Evolutionary conservation across 2,329 filamentous ascomycete genomes (phyloP).

Genomic region (Trichophyton verrucosum): DNA sequence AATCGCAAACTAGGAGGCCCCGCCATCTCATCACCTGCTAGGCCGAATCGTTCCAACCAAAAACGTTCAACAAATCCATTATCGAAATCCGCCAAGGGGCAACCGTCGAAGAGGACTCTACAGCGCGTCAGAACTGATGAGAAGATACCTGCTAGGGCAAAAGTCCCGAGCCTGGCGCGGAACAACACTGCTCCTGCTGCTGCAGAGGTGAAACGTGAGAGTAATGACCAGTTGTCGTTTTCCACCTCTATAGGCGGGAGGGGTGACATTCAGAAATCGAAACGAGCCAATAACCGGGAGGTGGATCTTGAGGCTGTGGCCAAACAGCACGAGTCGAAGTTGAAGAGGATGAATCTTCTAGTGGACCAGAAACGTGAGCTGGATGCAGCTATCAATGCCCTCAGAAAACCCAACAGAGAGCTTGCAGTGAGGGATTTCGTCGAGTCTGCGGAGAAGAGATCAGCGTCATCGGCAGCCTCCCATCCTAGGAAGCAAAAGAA

Average conservation of each 20-base stretch:
- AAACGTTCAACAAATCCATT: conserved; percentile 18
- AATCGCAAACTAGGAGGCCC: conserved; percentile 38
- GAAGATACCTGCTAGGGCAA: conserved; percentile 20
- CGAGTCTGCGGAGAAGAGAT: conserved; percentile 28
- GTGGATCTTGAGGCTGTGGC: conserved; percentile 36
- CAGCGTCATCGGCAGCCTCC: conserved; percentile 11
- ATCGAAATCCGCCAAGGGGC: conserved; percentile 18
- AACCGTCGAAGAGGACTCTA: conserved; percentile 22
- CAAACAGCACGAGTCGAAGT: conserved; percentile 34
- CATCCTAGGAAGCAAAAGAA: conserved; percentile 30
- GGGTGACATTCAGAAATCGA: conserved; percentile 34
- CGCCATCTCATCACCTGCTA: conserved; percentile 25
- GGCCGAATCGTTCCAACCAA: conserved; percentile 22
- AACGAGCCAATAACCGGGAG: conserved; percentile 36
- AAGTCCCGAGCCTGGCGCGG: conserved; percentile 28
- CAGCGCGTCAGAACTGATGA: conserved; percentile 38
- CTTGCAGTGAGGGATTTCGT: conserved; percentile 35
- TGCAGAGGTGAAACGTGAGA: conserved; percentile 30
- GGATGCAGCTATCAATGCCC: conserved; percentile 35
- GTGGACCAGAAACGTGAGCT: conserved; percentile 38
- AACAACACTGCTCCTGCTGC: conserved; percentile 35
- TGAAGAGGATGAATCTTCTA: conserved; percentile 34
- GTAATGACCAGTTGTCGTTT: conserved; percentile 29
- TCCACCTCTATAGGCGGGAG: conserved; percentile 23
- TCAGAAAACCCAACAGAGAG: conserved; percentile 37